Evolutionary conservation across 2,329 filamentous ascomycete genomes (phyloP).

Genomic region (Incumbomyces lentus): DNA sequence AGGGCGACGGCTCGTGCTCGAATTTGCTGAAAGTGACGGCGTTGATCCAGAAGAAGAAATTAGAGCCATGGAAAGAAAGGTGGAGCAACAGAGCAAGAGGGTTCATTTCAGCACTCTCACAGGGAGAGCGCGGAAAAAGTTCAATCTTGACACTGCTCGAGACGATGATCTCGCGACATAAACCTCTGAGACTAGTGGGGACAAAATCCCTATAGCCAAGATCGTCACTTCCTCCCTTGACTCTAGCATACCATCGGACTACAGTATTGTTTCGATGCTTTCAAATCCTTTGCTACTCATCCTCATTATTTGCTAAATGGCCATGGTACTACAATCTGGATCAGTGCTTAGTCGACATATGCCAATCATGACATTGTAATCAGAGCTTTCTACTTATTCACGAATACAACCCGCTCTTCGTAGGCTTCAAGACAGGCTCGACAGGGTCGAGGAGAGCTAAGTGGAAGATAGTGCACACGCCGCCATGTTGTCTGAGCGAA

Average conservation of each 20-base stretch:
- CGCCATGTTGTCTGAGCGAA: slow-evolving; percentile 1
- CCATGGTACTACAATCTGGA: no score
- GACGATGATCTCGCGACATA: slow-evolving; percentile 44
- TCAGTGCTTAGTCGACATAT: no score
- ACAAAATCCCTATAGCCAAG: neutral
- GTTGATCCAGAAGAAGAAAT: slow-evolving; percentile 93
- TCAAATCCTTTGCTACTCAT: no score
- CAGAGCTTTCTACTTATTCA: no score
- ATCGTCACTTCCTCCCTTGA: no score
- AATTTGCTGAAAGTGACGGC: slow-evolving; percentile 81
- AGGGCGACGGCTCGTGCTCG: slow-evolving; percentile 76
- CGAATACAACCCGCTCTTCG: no score
- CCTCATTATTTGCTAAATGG: no score
- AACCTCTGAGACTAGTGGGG: neutral
- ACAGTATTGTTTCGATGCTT: no score
- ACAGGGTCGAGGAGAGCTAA: no score
- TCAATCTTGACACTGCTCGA: slow-evolving; percentile 59
- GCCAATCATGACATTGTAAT: no score
- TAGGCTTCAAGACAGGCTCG: no score
- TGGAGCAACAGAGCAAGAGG: slow-evolving; percentile 80
- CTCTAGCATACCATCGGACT: no score
- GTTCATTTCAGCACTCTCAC: slow-evolving; percentile 78
- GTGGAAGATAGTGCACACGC: neutral
- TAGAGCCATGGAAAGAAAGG: slow-evolving; percentile 92
- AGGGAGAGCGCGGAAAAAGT: slow-evolving; percentile 70